A percentile compares a stretch with the other conserved stretches of the same genome.
Conservation (phyloP, 805 yeast genomes). For the Wickerhamomyces rabaulensis region DNA sequence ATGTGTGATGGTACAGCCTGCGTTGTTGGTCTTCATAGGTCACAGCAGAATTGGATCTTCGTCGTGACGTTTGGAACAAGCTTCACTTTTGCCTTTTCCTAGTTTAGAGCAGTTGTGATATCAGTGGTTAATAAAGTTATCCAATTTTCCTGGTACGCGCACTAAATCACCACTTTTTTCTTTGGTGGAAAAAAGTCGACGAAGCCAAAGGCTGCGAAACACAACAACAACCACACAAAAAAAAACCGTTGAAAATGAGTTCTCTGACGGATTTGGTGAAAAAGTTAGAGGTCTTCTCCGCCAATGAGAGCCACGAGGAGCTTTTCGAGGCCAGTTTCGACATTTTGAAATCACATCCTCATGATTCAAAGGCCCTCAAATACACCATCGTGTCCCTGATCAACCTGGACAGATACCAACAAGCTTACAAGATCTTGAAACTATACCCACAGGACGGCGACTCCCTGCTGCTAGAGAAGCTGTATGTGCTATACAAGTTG, state of each 20-base stretch:
- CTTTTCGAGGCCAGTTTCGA: conserved; percentile 23
- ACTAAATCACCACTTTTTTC: not conserved
- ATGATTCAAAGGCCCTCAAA: conserved; percentile 30
- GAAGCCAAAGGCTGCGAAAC: too few relatives aligned
- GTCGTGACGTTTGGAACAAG: too few relatives aligned
- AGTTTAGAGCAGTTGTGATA: too few relatives aligned
- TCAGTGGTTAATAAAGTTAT: too few relatives aligned
- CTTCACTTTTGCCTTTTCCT: too few relatives aligned
- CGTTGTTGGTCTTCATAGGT: too few relatives aligned
- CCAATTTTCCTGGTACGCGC: not conserved
- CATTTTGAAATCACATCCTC: conserved; percentile 22
- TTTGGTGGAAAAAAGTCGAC: not conserved
- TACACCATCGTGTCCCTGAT: conserved; percentile 56
- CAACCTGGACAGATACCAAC: conserved; percentile 55
- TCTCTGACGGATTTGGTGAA: conserved; percentile 22
- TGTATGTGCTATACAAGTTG: conserved; percentile 60
- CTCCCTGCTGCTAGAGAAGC: conserved; percentile 43
- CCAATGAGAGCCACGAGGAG: conserved; percentile 16
- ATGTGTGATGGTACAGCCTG: too few relatives aligned
- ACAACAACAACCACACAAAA: too few relatives aligned
- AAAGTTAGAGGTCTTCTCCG: conserved; percentile 21
- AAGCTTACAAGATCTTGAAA: conserved; percentile 42
- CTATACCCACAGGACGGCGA: conserved; percentile 30
- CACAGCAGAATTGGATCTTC: too few relatives aligned
- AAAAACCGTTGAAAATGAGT: conserved; percentile 9